These are phyloP conservation scores for Rhodamnia rubescens DNA, from an alignment of 345 rosid species.

Conservation along the genomic window DNA sequence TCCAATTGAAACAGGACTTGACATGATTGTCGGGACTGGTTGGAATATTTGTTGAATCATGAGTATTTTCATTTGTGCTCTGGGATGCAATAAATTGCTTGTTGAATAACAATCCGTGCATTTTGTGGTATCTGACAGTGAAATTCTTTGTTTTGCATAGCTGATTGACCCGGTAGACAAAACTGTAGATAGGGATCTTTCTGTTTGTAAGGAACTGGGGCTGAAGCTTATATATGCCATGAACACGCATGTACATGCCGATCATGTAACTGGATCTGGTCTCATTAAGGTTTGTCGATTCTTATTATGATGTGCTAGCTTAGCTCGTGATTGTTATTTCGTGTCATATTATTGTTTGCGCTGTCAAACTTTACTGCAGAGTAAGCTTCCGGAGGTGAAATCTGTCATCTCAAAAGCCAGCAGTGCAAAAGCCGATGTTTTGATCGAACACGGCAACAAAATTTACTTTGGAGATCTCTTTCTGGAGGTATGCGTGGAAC, in stretches of 20 bases:
- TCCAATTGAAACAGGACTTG: background rate
- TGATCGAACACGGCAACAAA: constrained; percentile 61
- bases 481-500: constrained; percentile 40
- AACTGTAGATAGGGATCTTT: constrained; percentile 81
- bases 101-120: background rate
- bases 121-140: background rate
- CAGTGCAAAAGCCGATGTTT: constrained; percentile 67
- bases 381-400: constrained; percentile 42
- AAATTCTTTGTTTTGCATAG: constrained; percentile 17
- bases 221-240: constrained; percentile 67
- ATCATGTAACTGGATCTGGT: constrained; percentile 91
- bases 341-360: background rate
- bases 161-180: constrained; percentile 92
- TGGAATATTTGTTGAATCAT: background rate
- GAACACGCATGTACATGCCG: constrained; percentile 98
- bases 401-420: constrained; percentile 80
- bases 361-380: constrained; percentile 22
- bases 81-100: background rate
- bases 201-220: constrained; percentile 55
- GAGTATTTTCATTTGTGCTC: background rate
- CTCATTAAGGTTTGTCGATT: constrained; percentile 53
- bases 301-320: background rate
- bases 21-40: background rate
- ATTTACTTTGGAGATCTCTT: constrained; percentile 55
- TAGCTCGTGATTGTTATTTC: background rate